Percentiles rank a stretch among this genome's conserved stretches.
These are phyloP conservation scores for Lycium barbarum DNA, from an alignment of 257 asterid genomes.

Conservation along the genomic window DNA sequence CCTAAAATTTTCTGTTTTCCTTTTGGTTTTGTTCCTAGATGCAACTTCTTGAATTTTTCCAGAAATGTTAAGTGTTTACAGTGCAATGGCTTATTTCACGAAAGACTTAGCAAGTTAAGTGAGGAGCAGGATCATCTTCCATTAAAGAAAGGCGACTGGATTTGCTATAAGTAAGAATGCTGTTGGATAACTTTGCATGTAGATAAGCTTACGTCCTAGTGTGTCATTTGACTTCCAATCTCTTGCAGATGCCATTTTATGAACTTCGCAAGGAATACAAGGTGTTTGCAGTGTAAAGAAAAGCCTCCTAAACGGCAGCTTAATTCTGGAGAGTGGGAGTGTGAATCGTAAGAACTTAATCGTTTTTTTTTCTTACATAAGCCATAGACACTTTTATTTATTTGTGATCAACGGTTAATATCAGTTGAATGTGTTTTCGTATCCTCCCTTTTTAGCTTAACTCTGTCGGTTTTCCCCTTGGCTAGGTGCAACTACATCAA, in stretches of 20 bases:
- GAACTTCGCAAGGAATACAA: constrained; percentile 89
- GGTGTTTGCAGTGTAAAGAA: constrained; percentile 79
- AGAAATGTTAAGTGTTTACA: constrained; percentile 78
- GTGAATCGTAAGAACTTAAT: constrained; percentile 75
- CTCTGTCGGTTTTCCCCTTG: not conserved
- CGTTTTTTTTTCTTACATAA: not conserved
- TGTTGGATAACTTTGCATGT: constrained; percentile 19
- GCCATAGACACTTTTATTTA: not conserved
- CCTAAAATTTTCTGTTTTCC: not conserved
- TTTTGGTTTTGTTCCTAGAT: constrained; percentile 49
- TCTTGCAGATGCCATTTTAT: constrained; percentile 81
- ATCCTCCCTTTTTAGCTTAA: not conserved
- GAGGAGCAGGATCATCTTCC: constrained; percentile 79
- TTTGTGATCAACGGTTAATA: not conserved
- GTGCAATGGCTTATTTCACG: constrained; percentile 61
- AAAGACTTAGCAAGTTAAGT: constrained; percentile 55
- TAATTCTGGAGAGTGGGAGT: constrained; percentile 95
- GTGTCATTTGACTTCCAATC: constrained; percentile 26
- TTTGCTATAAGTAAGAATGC: constrained; percentile 64
- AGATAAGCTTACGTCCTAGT: constrained; percentile 16
- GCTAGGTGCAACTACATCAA: constrained; percentile 89
- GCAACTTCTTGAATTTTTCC: constrained; percentile 77
- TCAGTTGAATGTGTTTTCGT: not conserved
- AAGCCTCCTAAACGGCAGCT: constrained; percentile 80
- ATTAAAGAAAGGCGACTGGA: constrained; percentile 96